These are phyloP conservation scores for Rhodosporidiobolus odoratus DNA, from an alignment of 768 basidiomycete species.

Conservation along the genomic window DNA sequence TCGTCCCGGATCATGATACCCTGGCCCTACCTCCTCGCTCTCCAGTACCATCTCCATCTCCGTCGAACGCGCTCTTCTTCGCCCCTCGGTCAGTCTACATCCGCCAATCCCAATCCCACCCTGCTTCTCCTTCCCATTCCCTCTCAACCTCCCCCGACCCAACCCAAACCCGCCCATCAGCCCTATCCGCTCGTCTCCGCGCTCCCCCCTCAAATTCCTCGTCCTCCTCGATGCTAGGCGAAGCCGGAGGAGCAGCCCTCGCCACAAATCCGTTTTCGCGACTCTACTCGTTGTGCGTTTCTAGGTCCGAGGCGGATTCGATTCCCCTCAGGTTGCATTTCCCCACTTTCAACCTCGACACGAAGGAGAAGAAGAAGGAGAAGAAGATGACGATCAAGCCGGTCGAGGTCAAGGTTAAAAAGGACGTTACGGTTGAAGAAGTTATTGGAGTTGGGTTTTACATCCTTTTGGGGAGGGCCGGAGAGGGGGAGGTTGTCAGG, in stretches of 20 bases:
- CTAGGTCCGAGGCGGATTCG: constrained; percentile 48
- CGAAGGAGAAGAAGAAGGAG: not conserved
- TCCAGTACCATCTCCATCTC: no score
- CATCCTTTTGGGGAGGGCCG: no score
- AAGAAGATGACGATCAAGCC: constrained; percentile 46
- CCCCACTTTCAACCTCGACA: constrained; percentile 65
- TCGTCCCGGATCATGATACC: not conserved
- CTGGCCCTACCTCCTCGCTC: no score
- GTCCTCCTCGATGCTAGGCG: constrained; percentile 1
- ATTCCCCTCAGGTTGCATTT: constrained; percentile 74
- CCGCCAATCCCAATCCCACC: not conserved
- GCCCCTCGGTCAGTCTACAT: constrained; percentile 1
- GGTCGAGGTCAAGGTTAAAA: constrained; percentile 69
- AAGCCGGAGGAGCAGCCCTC: not conserved
- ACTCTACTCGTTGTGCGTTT: constrained; percentile 60
- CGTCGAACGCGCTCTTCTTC: not conserved
- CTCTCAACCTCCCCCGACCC: not conserved
- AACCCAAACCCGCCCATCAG: not conserved
- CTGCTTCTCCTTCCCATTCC: not conserved
- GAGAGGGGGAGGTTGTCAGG: no score
- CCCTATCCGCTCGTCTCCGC: constrained; percentile 25
- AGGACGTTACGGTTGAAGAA: constrained; percentile 88
- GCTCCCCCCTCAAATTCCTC: constrained; percentile 25
- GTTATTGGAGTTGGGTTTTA: constrained; percentile 94
- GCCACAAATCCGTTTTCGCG: constrained; percentile 78